phyloP scores from a whole-genome alignment of 164 flowering plant species.

The Vitis labrusca region DNA sequence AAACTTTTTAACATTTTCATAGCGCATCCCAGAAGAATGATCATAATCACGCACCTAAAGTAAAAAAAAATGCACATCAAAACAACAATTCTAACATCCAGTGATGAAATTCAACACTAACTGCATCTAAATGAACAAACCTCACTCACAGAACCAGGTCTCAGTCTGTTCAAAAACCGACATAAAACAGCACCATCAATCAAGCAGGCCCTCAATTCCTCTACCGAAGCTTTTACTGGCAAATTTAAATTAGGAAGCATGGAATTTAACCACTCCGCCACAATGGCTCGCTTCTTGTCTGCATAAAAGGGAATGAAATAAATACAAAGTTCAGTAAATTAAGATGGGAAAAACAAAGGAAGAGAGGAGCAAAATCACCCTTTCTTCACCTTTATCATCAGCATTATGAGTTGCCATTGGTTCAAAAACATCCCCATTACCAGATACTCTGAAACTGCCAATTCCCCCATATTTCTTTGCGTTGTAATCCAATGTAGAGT shows the following conservation, averaged over 20 bases:
- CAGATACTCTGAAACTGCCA: constrained; percentile 3
- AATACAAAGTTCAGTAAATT: not conserved
- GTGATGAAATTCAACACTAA: too few species aligned
- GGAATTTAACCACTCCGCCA: constrained; percentile 70
- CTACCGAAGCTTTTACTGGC: constrained; percentile 64
- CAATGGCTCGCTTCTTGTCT: constrained; percentile 39
- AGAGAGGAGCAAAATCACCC: not conserved
- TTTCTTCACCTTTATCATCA: constrained; percentile 23
- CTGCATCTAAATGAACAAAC: constrained; percentile 18
- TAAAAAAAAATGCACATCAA: constrained; percentile 1
- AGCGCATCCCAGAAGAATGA: constrained; percentile 8
- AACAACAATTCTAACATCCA: constrained; percentile 2
- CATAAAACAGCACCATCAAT: constrained; percentile 60
- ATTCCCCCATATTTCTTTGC: constrained; percentile 12
- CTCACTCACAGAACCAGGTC: constrained; percentile 48
- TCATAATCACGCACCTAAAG: constrained; percentile 31
- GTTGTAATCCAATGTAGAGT: constrained; percentile 8
- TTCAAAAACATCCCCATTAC: constrained; percentile 9
- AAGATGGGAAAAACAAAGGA: not conserved
- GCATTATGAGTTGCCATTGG: constrained; percentile 13
- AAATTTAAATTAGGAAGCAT: constrained; percentile 43
- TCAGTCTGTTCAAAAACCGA: constrained; percentile 51
- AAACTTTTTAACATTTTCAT: constrained; percentile 55
- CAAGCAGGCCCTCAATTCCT: constrained; percentile 66
- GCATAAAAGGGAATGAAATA: not conserved